Conservation (phyloP, 73 alveolate genomes). For the Halteria grandinella region DNA sequence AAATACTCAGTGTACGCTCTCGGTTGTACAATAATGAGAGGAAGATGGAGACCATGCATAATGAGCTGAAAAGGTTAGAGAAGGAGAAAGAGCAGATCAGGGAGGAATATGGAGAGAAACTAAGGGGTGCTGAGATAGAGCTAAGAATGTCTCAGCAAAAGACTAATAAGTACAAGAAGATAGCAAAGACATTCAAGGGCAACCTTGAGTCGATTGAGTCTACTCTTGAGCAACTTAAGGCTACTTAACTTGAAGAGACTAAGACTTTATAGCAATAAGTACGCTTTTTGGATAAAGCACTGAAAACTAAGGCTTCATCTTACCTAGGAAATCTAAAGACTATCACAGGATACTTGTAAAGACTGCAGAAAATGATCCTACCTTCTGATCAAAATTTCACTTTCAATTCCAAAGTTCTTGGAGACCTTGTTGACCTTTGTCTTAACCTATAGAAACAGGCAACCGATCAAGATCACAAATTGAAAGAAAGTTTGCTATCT, state of each 20-base stretch:
- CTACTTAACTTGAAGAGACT: slow-evolving; percentile 5
- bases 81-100: not conserved
- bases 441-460: not conserved
- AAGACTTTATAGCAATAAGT: not conserved
- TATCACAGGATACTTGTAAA: not conserved
- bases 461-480: slow-evolving; percentile 4
- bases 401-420: slow-evolving; percentile 10
- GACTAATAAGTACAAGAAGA: slow-evolving; percentile 6
- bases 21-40: slow-evolving; percentile 30
- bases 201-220: slow-evolving; percentile 3
- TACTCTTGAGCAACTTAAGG: not conserved
- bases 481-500: not conserved
- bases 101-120: slow-evolving; percentile 12
- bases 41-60: not conserved
- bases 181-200: slow-evolving; percentile 22
- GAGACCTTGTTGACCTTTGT: slow-evolving; percentile 18
- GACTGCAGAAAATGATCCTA: slow-evolving; percentile 17
- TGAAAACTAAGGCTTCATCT: not conserved
- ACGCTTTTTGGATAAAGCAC: not conserved
- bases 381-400: slow-evolving; percentile 36
- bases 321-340: slow-evolving; percentile 18
- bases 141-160: not conserved
- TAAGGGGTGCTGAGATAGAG: not conserved
- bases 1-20: not conserved
- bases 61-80: slow-evolving; percentile 12